Conservation (phyloP, 106 monocot species). For the Xerophyta viscosa region DNA sequence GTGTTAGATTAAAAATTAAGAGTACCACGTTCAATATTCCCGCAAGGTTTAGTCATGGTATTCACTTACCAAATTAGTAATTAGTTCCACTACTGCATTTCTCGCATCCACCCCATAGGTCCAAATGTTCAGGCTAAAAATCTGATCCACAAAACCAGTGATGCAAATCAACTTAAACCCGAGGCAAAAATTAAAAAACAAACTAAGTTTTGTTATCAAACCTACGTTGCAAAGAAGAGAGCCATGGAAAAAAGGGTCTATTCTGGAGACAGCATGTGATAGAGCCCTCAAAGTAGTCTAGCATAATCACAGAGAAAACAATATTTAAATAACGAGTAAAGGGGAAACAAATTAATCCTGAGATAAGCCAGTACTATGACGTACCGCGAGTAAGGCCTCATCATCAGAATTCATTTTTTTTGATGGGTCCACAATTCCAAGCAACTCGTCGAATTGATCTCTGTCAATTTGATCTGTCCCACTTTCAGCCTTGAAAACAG, state of each 20-base stretch:
- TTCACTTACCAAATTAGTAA: constrained; percentile 38
- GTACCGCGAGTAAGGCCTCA: constrained; percentile 47
- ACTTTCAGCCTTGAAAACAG: constrained; percentile 30
- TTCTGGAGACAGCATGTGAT: constrained; percentile 40
- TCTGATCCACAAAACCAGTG: constrained; percentile 20
- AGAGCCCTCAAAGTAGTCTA: constrained; percentile 43
- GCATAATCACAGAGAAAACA: constrained; percentile 5
- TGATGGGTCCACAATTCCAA: constrained; percentile 27
- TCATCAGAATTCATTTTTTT: constrained; percentile 27
- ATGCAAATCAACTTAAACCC: neutral
- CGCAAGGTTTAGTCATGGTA: neutral
- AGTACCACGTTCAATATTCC: too few relatives aligned
- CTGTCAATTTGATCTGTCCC: constrained; percentile 21
- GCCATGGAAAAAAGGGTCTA: constrained; percentile 26
- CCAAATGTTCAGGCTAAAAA: constrained; percentile 50
- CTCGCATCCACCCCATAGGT: constrained; percentile 36
- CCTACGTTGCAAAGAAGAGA: constrained; percentile 48
- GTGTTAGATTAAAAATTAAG: too few relatives aligned
- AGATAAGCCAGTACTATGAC: neutral
- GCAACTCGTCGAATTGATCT: constrained; percentile 35
- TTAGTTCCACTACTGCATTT: constrained; percentile 43
- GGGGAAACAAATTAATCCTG: neutral
- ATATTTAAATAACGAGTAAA: neutral
- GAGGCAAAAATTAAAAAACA: neutral
- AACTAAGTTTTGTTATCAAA: neutral